phyloP scores from a whole-genome alignment of 768 basidiomycete species.

The Filobasidium wieringae region DNA sequence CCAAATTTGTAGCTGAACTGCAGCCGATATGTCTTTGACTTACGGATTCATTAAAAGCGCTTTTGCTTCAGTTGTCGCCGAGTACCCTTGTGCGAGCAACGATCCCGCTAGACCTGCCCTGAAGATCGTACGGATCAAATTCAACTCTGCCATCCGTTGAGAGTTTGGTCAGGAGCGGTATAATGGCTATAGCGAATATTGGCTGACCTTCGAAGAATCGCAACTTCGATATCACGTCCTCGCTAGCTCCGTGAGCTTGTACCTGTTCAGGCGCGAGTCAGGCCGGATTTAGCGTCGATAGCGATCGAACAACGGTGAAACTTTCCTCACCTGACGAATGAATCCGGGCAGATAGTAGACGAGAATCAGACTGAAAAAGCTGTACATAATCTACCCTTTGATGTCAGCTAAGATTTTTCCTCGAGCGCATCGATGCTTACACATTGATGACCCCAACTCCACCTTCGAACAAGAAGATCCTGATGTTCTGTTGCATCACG shows the following conservation, averaged over 20 bases:
- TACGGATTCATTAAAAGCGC: too few relatives aligned
- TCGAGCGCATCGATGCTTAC: neutral
- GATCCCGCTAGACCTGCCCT: neutral
- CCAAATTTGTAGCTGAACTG: too few relatives aligned
- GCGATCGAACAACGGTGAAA: neutral
- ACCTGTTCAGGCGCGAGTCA: too few relatives aligned
- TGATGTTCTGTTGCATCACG: neutral
- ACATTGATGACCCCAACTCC: neutral
- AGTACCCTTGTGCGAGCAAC: neutral
- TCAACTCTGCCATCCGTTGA: conserved; percentile 10
- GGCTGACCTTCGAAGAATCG: conserved; percentile 8
- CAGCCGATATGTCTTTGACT: too few relatives aligned
- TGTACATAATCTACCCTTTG: too few relatives aligned
- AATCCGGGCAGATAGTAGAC: conserved; percentile 3
- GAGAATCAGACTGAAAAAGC: conserved; percentile 4
- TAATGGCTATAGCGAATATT: too few relatives aligned
- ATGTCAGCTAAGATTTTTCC: too few relatives aligned
- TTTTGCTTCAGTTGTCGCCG: too few relatives aligned
- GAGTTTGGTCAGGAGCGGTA: too few relatives aligned
- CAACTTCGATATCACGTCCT: conserved; percentile 8
- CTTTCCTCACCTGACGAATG: neutral
- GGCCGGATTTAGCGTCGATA: neutral
- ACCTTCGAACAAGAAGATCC: conserved; percentile 6
- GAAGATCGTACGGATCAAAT: conserved; percentile 5
- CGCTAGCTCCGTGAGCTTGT: conserved; percentile 1